Evolutionary conservation across 441 rosid genomes (phyloP).

Genomic region (Populus trichocarpa): DNA sequence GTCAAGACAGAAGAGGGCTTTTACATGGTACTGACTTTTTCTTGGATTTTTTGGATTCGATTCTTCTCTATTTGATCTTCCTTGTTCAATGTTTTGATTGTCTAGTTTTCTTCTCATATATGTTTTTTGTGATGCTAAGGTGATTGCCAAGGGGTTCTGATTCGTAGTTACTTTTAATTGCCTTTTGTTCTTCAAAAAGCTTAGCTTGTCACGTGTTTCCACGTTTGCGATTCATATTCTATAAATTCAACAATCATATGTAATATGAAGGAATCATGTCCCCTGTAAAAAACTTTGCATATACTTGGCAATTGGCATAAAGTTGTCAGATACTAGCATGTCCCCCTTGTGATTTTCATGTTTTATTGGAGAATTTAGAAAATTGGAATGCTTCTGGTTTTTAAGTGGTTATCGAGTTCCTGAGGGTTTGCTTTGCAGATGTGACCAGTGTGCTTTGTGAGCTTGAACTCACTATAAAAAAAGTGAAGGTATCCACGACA

Average conservation of each 20-base stretch:
- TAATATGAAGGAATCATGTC: neutral
- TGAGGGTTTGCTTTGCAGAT: constrained; percentile 44
- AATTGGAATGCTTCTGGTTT: constrained; percentile 1
- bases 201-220: neutral
- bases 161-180: neutral
- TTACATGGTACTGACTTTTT: constrained; percentile 56
- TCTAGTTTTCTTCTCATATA: neutral
- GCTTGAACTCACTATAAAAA: constrained; percentile 78
- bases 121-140: neutral
- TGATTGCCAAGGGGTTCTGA: neutral
- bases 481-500: constrained; percentile 92
- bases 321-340: neutral
- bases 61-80: neutral
- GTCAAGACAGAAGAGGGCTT: constrained; percentile 76
- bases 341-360: neutral
- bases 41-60: constrained; percentile 5
- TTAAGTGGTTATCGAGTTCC: constrained; percentile 9
- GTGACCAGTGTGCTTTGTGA: constrained; percentile 74
- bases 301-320: neutral
- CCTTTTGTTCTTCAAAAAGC: neutral
- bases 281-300: neutral
- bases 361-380: constrained; percentile 17
- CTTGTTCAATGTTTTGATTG: neutral
- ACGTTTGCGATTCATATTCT: neutral
- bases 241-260: neutral